Percentiles rank a stretch among this genome's conserved stretches.
phyloP scores from a whole-genome alignment of 2,329 filamentous ascomycete species.

The Stagonosporopsis rhizophila region DNA sequence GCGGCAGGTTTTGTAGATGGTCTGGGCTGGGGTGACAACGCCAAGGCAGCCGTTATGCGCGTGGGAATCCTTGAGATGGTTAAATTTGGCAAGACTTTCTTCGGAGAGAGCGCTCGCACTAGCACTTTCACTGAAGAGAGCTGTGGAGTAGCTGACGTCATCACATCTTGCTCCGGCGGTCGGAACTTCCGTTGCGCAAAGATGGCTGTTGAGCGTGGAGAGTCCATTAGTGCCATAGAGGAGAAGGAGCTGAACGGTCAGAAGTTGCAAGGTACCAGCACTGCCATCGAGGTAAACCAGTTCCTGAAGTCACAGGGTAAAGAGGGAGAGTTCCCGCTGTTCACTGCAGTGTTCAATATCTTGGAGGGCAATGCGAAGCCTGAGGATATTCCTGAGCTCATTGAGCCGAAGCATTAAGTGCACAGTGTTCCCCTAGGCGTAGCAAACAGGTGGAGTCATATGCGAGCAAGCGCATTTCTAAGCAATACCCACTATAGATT shows the following conservation, averaged over 20 bases:
- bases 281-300: conserved; percentile 86
- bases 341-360: conserved; percentile 86
- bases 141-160: conserved; percentile 92
- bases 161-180: conserved; percentile 90
- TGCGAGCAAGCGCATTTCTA: conserved; percentile 7
- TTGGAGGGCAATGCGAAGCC: conserved; percentile 77
- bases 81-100: conserved; percentile 93
- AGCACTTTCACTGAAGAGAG: conserved; percentile 97
- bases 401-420: conserved; percentile 47
- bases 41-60: conserved; percentile 98
- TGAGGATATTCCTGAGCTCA: conserved; percentile 78
- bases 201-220: conserved; percentile 79
- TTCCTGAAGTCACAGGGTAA: conserved; percentile 81
- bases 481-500: conserved; percentile 23
- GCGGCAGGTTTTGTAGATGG: conserved; percentile 96
- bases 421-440: not conserved
- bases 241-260: conserved; percentile 90
- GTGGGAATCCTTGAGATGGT: conserved; percentile 97
- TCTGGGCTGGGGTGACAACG: conserved; percentile 96
- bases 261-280: conserved; percentile 93
- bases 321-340: conserved; percentile 87
- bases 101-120: conserved; percentile 78
- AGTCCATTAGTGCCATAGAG: conserved; percentile 87
- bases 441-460: not conserved
- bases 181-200: conserved; percentile 95